Base-by-base conservation (phyloP, 176 grass and related monocot species). In the Zea luxurians region DNA sequence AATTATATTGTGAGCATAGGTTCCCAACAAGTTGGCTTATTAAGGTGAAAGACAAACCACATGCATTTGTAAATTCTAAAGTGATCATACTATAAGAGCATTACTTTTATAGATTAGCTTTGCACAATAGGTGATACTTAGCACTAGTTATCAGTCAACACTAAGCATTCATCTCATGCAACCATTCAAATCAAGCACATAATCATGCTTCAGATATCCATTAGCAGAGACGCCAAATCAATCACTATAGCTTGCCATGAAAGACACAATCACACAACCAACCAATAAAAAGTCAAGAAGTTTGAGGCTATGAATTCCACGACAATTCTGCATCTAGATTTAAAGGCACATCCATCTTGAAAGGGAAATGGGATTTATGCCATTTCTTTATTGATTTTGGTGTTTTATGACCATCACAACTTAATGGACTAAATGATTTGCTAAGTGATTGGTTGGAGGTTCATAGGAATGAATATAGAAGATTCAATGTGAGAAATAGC, bases 11-110 rank as follows among this genome's bases (percentile, higher is more conserved):
- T 27, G 27, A 27, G 27, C 27, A 27, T 27, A 27, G 27, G 27
- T 27, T 27, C 27, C 27, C 27, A 27, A 27, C 27, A 27, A 27
- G 27, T 27, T 27, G 27, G 27, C 27, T 27, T 27, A 0, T 27
- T 27, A 61, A 80, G 42, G 41, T 37, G 45, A 80, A 73, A 49
- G 27, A 67, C 15, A n/a, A 20, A 12, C 10, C 13, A 48, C 21
- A 54, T 5, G 2, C 48, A 65, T 78, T 42, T 27, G 67, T 46
- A 54, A 36, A 61, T 71, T 78, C 37, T 70, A 47, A 71, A 64
- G 13, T 20, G 9, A 54, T 6, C 1, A 11, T 44, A 78, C 12
- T 43, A 2, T 66, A 15, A 72, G 58, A 55, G n/a, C 37, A 71
- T 15, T n/a, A 10, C 7, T 8, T 48, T 61, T 21, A 48, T 57